Base-by-base conservation (phyloP, 2,329 filamentous ascomycete genomes). In the Scedosporium dehoogii region DNA sequence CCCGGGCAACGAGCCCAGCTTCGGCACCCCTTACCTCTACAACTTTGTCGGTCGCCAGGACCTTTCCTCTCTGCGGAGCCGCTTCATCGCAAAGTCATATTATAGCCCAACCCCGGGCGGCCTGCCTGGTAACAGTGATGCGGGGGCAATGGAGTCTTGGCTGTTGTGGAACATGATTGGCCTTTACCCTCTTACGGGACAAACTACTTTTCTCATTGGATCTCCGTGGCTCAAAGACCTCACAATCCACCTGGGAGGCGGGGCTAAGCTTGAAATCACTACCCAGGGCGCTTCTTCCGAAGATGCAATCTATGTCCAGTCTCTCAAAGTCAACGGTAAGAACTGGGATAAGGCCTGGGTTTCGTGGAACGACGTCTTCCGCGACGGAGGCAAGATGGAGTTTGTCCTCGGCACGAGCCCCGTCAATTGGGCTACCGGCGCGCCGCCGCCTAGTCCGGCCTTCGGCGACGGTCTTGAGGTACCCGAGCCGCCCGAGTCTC, bases 111-210 rank as follows among this genome's bases (percentile, higher is more conserved):
- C 80, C 0, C 75, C 77, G 0, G 69, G 68, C 6, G 87, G 88
- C 0, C 75, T 90, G 0, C 87, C 87, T 0, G 88, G 88, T 0
- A 90, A 90, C 71, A 85, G 81, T 55, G 88, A 90, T 70, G 86
- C 85, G 1, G 88, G 88, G 6, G 85, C 87, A 14, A 89, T 90
- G 86, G 85, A 90, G 69, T 85, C 81, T 6, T 89, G 85, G 83
- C 72, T 88, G 2, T 72, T 88, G 7, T 90, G 87, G 83, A 84
- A 82, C 65, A 87, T 88, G 80, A 79, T 89, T 44, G 86, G 86
- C 1, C 73, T 89, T 29, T 89, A 88, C 66, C 87, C 86, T 1
- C 75, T 90, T 65, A 87, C 85, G 0, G 86, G 85, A 0, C 86
- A 89, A 74, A 85, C 85, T 0, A 87, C 83, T 1, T 89, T 89